Base-by-base conservation (phyloP, 257 asterid genomes). In the Catharanthus roseus region DNA sequence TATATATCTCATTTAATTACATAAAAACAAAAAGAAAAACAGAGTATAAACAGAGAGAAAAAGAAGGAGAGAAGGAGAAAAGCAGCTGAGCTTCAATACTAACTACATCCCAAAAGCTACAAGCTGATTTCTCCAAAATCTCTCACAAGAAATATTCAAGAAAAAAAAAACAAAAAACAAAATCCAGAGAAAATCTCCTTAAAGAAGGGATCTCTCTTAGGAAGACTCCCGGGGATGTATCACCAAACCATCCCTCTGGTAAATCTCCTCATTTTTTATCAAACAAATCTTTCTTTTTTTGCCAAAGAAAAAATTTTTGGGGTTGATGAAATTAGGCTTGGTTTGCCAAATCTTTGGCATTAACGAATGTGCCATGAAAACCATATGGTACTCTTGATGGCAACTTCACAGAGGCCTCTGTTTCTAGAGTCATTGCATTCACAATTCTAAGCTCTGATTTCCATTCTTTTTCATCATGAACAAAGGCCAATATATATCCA, bases 361-460 rank as follows among this genome's bases (percentile, higher is more conserved):
- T 76, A 18, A 93, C 84, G 72, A 93, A 93, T 3, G 98, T 93
- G 34, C 98, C 98, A 47, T 93, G 98, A 55, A 93, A 93, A 28
- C 98, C 98, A 49, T 93, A 93, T 0, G 98, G 98, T 2, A 93
- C 98, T 67, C 98, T 84, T 1, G 96, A 87, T 23, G 98, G 98
- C 8, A 93, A 83, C 69, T 82, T 77, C 38, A 93, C 91, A 0
- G 85, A 29, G 11, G 98, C 98, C 73, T 93, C 98, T 13, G 86
- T 45, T 42, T 85, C 16, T 84, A 93, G 69, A 0, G 87, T 87
- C 81, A 31, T 60, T 0, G 97, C 96, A 61, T 93, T 93, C 1
- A 91, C 95, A 2, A 93, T 88, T 65, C 88, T 92, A 8, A 93
- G 79, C 83, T 93, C 96, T 24, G 98, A 90, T 75, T 78, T 77